phyloP scores from a whole-genome alignment of 1,284 basidiomycete genomes.

The Boletus mariae region DNA sequence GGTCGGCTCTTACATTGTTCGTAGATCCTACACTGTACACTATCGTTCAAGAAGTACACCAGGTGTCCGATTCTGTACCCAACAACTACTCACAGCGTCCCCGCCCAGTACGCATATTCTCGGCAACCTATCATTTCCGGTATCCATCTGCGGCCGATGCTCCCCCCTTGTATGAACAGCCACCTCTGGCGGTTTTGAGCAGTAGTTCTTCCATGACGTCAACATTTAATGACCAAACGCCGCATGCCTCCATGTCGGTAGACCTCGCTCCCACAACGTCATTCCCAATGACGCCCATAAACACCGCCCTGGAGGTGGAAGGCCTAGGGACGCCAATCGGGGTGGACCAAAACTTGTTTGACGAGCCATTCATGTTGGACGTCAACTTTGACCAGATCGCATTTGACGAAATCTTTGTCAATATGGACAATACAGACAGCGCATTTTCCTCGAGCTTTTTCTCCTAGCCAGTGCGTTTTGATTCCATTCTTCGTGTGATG shows the following conservation, averaged over 20 bases:
- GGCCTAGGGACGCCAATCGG: not conserved
- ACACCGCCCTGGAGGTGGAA: not conserved
- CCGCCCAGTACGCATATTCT: slow-evolving; percentile 40
- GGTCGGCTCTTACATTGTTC: not conserved
- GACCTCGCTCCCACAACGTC: slow-evolving; percentile 3
- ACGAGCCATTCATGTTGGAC: slow-evolving; percentile 31
- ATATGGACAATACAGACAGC: slow-evolving; percentile 11
- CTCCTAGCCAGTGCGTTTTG: slow-evolving; percentile 20
- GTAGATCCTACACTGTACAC: slow-evolving; percentile 55
- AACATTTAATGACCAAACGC: slow-evolving; percentile 8
- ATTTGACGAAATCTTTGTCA: slow-evolving; percentile 26
- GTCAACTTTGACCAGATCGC: slow-evolving; percentile 27
- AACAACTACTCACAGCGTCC: slow-evolving; percentile 21
- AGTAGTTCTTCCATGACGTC: slow-evolving; percentile 19
- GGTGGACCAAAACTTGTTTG: slow-evolving; percentile 27
- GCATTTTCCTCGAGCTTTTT: slow-evolving; percentile 14
- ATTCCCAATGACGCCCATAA: slow-evolving; percentile 3
- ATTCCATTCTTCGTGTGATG: not conserved
- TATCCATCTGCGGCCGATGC: slow-evolving; percentile 28
- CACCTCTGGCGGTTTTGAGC: slow-evolving; percentile 1
- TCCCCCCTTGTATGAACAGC: slow-evolving; percentile 3
- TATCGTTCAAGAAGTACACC: slow-evolving; percentile 52
- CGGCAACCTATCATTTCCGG: slow-evolving; percentile 50
- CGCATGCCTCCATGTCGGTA: slow-evolving; percentile 5
- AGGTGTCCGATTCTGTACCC: slow-evolving; percentile 18